Evolutionary conservation across 129 eudicot species (phyloP).

Genomic region (Silybum marianum): DNA sequence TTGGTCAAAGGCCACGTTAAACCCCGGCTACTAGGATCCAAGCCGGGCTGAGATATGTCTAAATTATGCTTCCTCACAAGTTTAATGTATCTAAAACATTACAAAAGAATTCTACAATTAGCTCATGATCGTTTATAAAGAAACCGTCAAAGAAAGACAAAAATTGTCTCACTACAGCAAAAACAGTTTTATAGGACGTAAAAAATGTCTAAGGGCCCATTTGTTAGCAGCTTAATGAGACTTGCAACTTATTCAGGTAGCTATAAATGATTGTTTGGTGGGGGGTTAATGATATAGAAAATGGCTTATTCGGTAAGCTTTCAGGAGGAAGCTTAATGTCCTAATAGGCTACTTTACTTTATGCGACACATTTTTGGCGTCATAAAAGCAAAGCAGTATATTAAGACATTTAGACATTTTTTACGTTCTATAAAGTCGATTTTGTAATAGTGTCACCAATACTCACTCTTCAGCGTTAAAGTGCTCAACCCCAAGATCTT

Average conservation of each 20-base stretch:
- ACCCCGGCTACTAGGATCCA: slow-evolving; percentile 53
- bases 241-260: no score
- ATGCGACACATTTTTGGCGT: neutral
- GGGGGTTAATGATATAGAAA: no score
- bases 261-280: no score
- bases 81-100: slow-evolving; percentile 62
- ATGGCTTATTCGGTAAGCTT: no score
- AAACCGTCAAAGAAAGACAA: neutral
- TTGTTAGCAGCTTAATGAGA: no score
- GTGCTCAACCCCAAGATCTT: slow-evolving; percentile 93
- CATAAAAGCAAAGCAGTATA: neutral
- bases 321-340: neutral
- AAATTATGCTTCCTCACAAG: slow-evolving; percentile 84
- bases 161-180: neutral
- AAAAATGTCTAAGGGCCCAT: neutral
- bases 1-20: slow-evolving; percentile 86
- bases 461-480: slow-evolving; percentile 90
- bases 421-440: neutral
- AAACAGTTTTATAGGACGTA: neutral
- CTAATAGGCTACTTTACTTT: neutral
- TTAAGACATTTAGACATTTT: neutral
- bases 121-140: neutral
- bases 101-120: neutral
- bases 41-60: slow-evolving; percentile 97
- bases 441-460: neutral